Evolutionary conservation across 495 filamentous ascomycete species (phyloP), one percentile per base, ranked within the genome.

Genomic region (Talaromyces nanjingensis): DNA sequence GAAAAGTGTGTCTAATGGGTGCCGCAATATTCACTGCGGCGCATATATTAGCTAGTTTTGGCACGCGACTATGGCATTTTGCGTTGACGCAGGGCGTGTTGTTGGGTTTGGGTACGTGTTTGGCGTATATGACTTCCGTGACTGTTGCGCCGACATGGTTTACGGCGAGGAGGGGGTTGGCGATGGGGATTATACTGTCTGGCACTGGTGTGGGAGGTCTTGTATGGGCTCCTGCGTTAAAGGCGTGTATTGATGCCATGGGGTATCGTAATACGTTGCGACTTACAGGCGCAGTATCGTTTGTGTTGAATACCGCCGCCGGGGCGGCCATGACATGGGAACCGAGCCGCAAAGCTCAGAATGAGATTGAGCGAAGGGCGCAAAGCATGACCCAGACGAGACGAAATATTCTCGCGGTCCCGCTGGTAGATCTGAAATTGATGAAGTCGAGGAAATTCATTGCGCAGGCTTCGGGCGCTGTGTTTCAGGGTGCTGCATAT

Each of bases 261-360:
- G 78, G 81, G 2, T 90, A 87, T 60, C 84, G 75, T 6, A 88
- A 86, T 85, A 72, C 83, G 0, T 76, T 87, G 2, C 73, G 86
- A 5, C 76, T 87, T n/a, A 71, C 83, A 14, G 86, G 78, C 3
- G 72, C 73, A 12, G 64, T 81, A 1, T 70, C 69, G 3, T 72
- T 74, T 24, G 64, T 68, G 0, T 42, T 79, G 6, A 75, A 73
- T 55, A 54, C 45, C 16, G 24, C 34, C 0, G 67, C 77, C 0
- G 73, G 70, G 59, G 67, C 61, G 14, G 87, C 89, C 66, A 67
- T 87, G 25, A 70, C 72, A 54, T 18, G 79, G 4, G 66, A 74
- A 3, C 67, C 86, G n/a, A 73, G 69, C 37, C 65, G 76, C 2
- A 76, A 83, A 0, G 67, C 86, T 1, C 73, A 69, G 9, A 73